Evolutionary conservation across 2,329 filamentous ascomycete species (phyloP).

Genomic region (Cladosporium austrohemisphaericum): DNA sequence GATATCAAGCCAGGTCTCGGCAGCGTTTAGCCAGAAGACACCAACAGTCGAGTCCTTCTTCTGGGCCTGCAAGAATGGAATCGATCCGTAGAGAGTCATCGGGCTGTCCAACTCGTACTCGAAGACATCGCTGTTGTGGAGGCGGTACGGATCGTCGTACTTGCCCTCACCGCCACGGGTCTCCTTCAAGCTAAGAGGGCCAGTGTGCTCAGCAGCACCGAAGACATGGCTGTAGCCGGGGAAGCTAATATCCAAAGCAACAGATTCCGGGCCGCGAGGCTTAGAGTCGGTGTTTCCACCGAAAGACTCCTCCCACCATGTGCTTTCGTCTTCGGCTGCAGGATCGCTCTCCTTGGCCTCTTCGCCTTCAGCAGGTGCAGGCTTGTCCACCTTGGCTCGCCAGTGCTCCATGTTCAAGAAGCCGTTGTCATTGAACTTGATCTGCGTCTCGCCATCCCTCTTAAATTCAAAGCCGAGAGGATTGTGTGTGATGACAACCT

Average conservation of each 20-base stretch:
- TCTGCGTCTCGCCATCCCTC: constrained; percentile 73
- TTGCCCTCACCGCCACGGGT: constrained; percentile 85
- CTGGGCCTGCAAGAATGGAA: constrained; percentile 97
- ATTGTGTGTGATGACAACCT: constrained; percentile 76
- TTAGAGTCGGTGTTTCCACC: constrained; percentile 94
- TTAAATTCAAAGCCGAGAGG: constrained; percentile 86
- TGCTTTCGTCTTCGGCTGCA: constrained; percentile 67
- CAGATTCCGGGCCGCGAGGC: constrained; percentile 88
- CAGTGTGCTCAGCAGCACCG: constrained; percentile 90
- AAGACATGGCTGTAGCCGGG: constrained; percentile 88
- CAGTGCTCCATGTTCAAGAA: constrained; percentile 93
- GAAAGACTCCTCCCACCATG: constrained; percentile 97
- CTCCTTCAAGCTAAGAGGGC: constrained; percentile 80
- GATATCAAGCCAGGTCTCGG: constrained; percentile 96
- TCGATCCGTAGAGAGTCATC: constrained; percentile 97
- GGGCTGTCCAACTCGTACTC: constrained; percentile 96
- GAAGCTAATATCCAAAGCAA: constrained; percentile 88
- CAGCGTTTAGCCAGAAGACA: constrained; percentile 95
- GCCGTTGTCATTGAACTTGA: constrained; percentile 87
- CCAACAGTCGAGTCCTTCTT: constrained; percentile 89
- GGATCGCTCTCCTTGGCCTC: constrained; percentile 51
- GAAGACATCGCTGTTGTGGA: constrained; percentile 97
- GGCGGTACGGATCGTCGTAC: constrained; percentile 81
- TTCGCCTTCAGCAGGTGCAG: constrained; percentile 53
- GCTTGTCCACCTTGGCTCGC: constrained; percentile 76